A percentile compares a stretch with the other conserved stretches of the same genome.
These are phyloP conservation scores for Pleomassaria siparia DNA, from an alignment of 2,329 filamentous ascomycete species.

Conservation along the genomic window DNA sequence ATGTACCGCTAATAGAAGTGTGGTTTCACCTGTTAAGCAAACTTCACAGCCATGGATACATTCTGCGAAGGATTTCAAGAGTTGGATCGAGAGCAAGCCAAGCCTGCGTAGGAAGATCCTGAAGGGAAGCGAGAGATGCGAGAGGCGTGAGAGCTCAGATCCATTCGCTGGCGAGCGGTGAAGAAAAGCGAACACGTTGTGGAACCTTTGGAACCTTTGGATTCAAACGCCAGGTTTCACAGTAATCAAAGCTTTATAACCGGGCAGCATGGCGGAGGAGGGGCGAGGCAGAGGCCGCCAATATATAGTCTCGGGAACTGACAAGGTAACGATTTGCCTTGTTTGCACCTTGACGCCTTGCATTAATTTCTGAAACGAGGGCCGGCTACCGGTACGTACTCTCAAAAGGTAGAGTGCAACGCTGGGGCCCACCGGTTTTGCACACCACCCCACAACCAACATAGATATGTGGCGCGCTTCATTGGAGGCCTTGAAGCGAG, in stretches of 20 bases:
- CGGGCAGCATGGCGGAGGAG: not conserved
- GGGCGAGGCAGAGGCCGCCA: constrained; percentile 1
- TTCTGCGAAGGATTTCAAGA: not conserved
- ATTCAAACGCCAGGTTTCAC: constrained; percentile 1
- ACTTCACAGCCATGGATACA: not conserved
- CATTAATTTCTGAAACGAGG: not conserved
- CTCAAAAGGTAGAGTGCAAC: constrained; percentile 4
- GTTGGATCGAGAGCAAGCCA: not conserved
- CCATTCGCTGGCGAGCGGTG: not conserved
- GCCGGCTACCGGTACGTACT: too few relatives aligned
- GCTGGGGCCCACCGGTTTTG: constrained; percentile 3
- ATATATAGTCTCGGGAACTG: not conserved
- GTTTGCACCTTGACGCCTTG: not conserved
- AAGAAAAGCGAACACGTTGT: constrained; percentile 3
- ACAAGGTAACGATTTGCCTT: constrained; percentile 2
- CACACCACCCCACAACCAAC: constrained; percentile 6
- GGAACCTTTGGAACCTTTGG: not conserved
- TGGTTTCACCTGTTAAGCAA: not conserved
- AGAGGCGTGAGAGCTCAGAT: constrained; percentile 1
- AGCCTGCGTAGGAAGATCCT: not conserved
- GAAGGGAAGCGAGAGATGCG: not conserved
- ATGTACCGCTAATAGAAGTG: not conserved
- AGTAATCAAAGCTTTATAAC: not conserved
- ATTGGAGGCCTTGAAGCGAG: constrained; percentile 4
- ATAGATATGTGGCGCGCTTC: not conserved